Percentiles rank a stretch among this genome's conserved stretches.
Conservation (phyloP, 2,329 filamentous ascomycete species). For the Cadophora malorum region DNA sequence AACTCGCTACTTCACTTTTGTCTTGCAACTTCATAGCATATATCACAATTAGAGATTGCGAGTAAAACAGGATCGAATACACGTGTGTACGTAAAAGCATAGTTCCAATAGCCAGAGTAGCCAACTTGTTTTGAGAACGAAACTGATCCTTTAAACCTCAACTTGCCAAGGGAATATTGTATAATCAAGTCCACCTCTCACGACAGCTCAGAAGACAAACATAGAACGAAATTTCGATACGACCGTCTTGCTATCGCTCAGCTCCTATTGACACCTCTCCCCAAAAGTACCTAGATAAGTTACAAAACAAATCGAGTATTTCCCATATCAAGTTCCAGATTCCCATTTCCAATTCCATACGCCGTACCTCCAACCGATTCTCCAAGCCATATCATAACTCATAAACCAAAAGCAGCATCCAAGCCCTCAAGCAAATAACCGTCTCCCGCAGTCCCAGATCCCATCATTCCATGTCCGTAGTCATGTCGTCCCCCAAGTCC, state of each 20-base stretch:
- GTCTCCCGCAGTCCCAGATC: slow-evolving; percentile 28
- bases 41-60: background rate
- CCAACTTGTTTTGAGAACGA: too few species aligned
- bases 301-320: background rate
- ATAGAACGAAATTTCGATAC: background rate
- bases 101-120: too few species aligned
- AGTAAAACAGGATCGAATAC: background rate
- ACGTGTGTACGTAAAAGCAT: too few species aligned
- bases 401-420: slow-evolving; percentile 51
- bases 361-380: background rate
- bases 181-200: too few species aligned
- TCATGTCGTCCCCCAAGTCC: slow-evolving; percentile 32
- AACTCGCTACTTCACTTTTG: background rate
- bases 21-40: background rate
- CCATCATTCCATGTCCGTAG: slow-evolving; percentile 30
- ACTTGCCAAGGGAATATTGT: too few species aligned
- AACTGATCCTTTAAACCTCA: too few species aligned
- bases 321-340: background rate
- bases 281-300: background rate
- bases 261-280: slow-evolving; percentile 14
- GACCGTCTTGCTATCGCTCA: background rate
- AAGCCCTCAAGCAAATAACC: slow-evolving; percentile 45
- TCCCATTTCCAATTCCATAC: background rate
- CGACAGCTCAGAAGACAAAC: too few species aligned
- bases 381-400: slow-evolving; percentile 18